Conservation (phyloP, 257 asterid species). For the Solanum pinnatisectum region DNA sequence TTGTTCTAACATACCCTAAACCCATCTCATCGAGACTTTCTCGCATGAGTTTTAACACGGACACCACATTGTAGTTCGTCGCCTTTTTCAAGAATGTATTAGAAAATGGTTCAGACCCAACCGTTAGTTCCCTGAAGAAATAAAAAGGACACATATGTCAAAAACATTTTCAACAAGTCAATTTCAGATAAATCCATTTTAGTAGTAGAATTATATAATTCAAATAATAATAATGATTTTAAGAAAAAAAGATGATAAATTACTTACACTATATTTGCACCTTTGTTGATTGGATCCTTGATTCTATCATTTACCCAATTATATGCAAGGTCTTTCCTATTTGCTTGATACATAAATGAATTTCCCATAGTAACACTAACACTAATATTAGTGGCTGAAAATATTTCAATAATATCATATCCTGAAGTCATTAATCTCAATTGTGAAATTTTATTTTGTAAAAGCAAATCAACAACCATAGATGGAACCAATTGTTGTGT, state of each 20-base stretch:
- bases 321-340: not conserved
- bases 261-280: not conserved
- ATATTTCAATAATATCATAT: constrained; percentile 11
- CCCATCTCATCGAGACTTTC: not conserved
- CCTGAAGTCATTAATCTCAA: constrained; percentile 1
- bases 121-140: not conserved
- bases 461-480: constrained; percentile 26
- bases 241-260: not conserved
- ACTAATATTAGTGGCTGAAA: not conserved
- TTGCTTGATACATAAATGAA: not conserved
- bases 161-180: not conserved
- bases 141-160: not conserved
- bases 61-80: not conserved
- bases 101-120: not conserved
- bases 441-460: constrained; percentile 10
- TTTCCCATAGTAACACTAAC: not conserved
- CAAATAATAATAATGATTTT: not conserved
- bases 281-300: not conserved
- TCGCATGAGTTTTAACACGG: not conserved
- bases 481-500: constrained; percentile 26
- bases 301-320: not conserved
- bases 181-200: not conserved
- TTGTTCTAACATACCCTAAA: not conserved
- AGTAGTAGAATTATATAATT: too few relatives aligned
- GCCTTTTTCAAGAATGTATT: not conserved